Conservation (phyloP, 306 rosid genomes). For the Notholithocarpus densiflorus region DNA sequence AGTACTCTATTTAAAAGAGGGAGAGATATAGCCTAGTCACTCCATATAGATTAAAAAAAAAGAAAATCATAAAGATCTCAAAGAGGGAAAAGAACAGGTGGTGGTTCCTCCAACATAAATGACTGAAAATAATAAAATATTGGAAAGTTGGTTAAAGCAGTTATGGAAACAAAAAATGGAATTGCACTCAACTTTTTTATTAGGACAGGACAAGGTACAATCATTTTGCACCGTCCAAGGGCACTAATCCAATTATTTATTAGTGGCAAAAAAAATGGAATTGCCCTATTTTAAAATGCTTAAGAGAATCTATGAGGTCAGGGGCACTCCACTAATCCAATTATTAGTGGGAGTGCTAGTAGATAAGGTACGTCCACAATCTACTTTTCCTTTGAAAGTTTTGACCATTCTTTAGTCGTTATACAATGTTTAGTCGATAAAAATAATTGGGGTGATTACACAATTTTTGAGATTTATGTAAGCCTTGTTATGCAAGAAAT, state of each 20-base stretch:
- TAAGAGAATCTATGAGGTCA: conserved; percentile 24
- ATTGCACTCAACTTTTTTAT: conserved; percentile 20
- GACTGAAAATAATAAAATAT: conserved; percentile 14
- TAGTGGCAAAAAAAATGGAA: no score
- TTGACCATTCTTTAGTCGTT: no score
- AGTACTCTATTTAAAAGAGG: conserved; percentile 3
- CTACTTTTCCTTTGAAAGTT: no score
- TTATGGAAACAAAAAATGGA: conserved; percentile 23
- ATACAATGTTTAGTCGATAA: no score
- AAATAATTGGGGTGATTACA: no score
- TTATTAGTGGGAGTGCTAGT: conserved; percentile 24
- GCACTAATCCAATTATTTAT: no score
- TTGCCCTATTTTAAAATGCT: conserved; percentile 17
- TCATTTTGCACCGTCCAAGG: conserved; percentile 33
- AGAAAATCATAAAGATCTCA: not conserved
- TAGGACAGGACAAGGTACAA: not conserved
- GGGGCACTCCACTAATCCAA: conserved; percentile 36
- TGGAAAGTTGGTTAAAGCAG: conserved; percentile 28
- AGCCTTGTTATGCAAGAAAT: no score
- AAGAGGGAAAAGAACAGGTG: not conserved
- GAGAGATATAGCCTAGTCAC: not conserved
- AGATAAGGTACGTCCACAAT: conserved; percentile 6
- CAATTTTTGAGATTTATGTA: no score
- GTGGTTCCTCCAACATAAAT: conserved; percentile 4
- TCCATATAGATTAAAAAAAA: conserved; percentile 18